Evolutionary conservation across 441 rosid species (phyloP).

Genomic region (Populus hybrid): DNA sequence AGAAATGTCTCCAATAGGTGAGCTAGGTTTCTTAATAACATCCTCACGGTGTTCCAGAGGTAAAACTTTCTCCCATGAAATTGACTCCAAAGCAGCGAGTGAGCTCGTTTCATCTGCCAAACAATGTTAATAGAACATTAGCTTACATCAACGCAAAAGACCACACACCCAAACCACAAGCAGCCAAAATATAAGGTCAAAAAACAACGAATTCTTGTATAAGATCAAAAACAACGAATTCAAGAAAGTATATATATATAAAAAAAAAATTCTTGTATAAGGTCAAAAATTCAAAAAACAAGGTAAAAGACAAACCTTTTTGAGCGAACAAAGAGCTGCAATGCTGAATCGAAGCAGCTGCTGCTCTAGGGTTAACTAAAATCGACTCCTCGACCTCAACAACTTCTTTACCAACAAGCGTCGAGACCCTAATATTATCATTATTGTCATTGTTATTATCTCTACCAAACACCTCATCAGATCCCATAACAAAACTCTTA

Average conservation of each 20-base stretch:
- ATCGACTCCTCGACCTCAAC: constrained; percentile 15
- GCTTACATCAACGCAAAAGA: background rate
- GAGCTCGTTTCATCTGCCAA: constrained; percentile 25
- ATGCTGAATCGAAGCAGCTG: constrained; percentile 19
- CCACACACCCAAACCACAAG: background rate
- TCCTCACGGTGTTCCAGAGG: constrained; percentile 33
- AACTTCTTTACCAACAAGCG: constrained; percentile 33
- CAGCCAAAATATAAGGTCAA: background rate
- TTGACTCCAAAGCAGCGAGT: constrained; percentile 36
- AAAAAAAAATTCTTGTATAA: background rate
- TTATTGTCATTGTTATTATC: constrained; percentile 27
- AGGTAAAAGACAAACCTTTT: constrained; percentile 7
- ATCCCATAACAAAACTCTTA: constrained; percentile 36
- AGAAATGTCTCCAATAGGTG: constrained; percentile 34
- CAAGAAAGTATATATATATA: no score
- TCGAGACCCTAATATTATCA: constrained; percentile 34
- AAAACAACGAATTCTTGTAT: no score
- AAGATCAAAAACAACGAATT: no score
- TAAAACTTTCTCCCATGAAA: constrained; percentile 40
- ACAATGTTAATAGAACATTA: background rate
- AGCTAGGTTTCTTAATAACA: constrained; percentile 37
- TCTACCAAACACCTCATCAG: constrained; percentile 57
- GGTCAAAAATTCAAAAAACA: background rate
- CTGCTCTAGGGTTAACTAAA: background rate
- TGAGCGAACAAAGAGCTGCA: constrained; percentile 12